Percentiles rank a stretch among this genome's conserved stretches.
Conservation (phyloP, 495 filamentous ascomycete species). For the Rhypophila decipiens region DNA sequence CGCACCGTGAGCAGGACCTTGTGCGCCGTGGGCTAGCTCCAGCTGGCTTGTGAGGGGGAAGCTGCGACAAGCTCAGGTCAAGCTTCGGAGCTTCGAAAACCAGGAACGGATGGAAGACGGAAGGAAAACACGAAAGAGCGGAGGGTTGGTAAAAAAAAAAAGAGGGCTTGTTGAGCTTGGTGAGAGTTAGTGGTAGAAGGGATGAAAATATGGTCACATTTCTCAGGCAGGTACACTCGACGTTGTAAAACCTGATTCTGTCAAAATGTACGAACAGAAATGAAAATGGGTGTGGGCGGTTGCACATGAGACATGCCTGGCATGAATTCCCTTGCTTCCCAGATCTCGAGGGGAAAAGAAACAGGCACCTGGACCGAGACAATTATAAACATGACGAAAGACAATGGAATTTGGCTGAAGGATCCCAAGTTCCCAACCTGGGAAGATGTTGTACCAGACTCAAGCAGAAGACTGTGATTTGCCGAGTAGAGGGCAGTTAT, state of each 20-base stretch:
- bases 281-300: too few species aligned
- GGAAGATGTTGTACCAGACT: too few species aligned
- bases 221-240: slow-evolving; percentile 1
- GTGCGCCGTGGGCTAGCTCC: slow-evolving; percentile 1
- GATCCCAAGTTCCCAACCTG: slow-evolving; percentile 1
- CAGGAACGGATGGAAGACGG: too few species aligned
- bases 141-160: too few species aligned
- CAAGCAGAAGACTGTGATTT: too few species aligned
- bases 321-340: slow-evolving; percentile 1
- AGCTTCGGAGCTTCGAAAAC: slow-evolving; percentile 2
- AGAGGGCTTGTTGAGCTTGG: too few species aligned
- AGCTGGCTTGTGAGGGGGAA: not conserved
- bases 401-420: slow-evolving; percentile 4
- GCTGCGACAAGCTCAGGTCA: slow-evolving; percentile 3
- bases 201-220: slow-evolving; percentile 1
- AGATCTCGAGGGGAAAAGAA: slow-evolving; percentile 3
- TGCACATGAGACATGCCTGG: slow-evolving; percentile 7
- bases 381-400: slow-evolving; percentile 15
- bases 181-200: too few species aligned
- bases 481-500: too few species aligned
- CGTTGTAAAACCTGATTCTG: slow-evolving; percentile 10
- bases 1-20: slow-evolving; percentile 1
- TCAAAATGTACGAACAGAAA: too few species aligned
- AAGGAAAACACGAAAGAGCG: too few species aligned
- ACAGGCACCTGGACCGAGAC: slow-evolving; percentile 8